Percentiles rank a stretch among this genome's conserved stretches.
These are phyloP conservation scores for Penicillium sp. DNA, from an alignment of 2,329 filamentous ascomycete genomes.

Conservation along the genomic window DNA sequence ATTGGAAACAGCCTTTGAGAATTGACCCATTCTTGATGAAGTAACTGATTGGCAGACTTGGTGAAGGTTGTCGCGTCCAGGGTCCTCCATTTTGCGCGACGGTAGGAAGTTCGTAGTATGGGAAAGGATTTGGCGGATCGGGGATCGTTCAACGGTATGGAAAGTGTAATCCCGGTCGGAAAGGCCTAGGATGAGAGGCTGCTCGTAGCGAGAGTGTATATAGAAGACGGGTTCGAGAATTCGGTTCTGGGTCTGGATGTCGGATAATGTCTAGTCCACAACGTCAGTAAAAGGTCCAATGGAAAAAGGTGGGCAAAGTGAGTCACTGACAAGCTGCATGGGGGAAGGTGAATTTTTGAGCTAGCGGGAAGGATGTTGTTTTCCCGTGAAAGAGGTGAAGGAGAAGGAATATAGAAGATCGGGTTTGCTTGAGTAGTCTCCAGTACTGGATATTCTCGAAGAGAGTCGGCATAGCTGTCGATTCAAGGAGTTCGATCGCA, in stretches of 20 bases:
- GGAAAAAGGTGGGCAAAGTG: too few species aligned
- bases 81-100: too few species aligned
- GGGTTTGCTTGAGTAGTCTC: neutral
- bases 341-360: neutral
- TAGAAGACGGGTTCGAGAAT: too few species aligned
- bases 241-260: too few species aligned
- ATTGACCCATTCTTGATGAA: neutral
- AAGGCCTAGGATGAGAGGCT: too few species aligned
- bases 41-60: neutral
- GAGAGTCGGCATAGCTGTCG: neutral
- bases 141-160: too few species aligned
- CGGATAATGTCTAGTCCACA: too few species aligned
- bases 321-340: neutral
- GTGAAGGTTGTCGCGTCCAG: neutral
- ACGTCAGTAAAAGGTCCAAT: too few species aligned
- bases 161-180: too few species aligned
- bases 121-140: neutral
- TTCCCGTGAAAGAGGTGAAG: too few species aligned
- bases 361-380: neutral
- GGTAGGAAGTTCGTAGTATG: too few species aligned
- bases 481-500: neutral
- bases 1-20: neutral
- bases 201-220: too few species aligned
- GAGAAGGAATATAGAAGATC: neutral
- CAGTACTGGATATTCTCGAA: neutral